Conservation (phyloP, 352 stramenopile species). For the Peronospora destructor region DNA sequence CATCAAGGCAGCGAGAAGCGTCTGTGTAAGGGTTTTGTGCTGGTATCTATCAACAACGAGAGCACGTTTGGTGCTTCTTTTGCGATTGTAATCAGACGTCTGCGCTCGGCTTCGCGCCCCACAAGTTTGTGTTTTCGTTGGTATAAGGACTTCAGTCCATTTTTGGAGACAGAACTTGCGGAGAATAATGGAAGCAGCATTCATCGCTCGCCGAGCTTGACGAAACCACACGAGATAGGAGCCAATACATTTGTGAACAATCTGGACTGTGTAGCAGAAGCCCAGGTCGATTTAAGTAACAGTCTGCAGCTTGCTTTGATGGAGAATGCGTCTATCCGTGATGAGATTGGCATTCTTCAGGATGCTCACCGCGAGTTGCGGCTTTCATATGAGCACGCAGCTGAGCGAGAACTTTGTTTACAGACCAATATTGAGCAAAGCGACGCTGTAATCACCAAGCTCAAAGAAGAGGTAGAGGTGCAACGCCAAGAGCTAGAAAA, state of each 20-base stretch:
- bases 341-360: slow-evolving; percentile 51
- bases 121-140: slow-evolving; percentile 73
- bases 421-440: slow-evolving; percentile 34
- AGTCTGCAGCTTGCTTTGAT: slow-evolving; percentile 60
- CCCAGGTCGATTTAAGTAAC: slow-evolving; percentile 52
- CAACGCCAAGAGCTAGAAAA: slow-evolving; percentile 34
- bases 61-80: slow-evolving; percentile 66
- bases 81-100: slow-evolving; percentile 38
- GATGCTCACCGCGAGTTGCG: slow-evolving; percentile 43
- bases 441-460: slow-evolving; percentile 30
- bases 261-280: slow-evolving; percentile 55
- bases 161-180: slow-evolving; percentile 50
- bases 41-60: slow-evolving; percentile 73
- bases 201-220: slow-evolving; percentile 11
- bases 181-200: slow-evolving; percentile 24
- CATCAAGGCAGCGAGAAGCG: slow-evolving; percentile 42
- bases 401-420: slow-evolving; percentile 19
- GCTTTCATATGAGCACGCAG: slow-evolving; percentile 25
- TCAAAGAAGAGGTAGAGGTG: slow-evolving; percentile 38
- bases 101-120: slow-evolving; percentile 51
- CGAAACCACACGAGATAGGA: slow-evolving; percentile 7
- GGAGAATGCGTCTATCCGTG: slow-evolving; percentile 70
- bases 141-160: slow-evolving; percentile 76
- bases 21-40: slow-evolving; percentile 63
- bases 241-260: slow-evolving; percentile 36